phyloP scores from a whole-genome alignment of 176 grass and related monocot species.

The Aegilops tauschii region DNA sequence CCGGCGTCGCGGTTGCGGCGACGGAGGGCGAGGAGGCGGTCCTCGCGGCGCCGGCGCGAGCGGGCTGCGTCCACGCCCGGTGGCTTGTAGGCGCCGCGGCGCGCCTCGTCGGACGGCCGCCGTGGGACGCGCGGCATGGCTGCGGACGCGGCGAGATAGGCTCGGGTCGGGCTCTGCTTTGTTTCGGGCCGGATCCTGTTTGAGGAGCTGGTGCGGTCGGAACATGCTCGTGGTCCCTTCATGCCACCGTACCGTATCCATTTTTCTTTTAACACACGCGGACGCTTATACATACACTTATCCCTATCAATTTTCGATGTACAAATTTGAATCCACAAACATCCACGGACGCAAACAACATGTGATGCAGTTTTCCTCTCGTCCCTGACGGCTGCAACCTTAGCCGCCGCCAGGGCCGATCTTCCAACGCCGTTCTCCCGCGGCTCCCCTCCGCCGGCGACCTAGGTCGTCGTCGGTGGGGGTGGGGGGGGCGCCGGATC shows the following conservation, averaged over 20 bases:
- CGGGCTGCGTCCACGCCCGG: constrained; percentile 38
- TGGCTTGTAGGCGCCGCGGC: constrained; percentile 67
- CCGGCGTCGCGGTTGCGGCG: constrained; percentile 55
- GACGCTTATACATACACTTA: no score
- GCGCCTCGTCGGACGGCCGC: constrained; percentile 33
- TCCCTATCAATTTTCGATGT: no score
- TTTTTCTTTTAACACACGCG: no score
- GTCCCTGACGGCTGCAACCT: no score
- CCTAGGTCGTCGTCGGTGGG: no score
- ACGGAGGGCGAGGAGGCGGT: constrained; percentile 56
- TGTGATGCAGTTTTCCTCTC: no score
- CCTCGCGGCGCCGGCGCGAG: constrained; percentile 63
- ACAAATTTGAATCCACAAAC: no score
- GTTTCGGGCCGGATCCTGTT: not conserved
- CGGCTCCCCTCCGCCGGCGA: no score
- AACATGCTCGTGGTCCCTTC: not conserved
- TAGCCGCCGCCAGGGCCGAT: no score
- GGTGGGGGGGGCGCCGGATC: no score
- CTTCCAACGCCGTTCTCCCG: no score
- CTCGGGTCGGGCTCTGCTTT: not conserved
- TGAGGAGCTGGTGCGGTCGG: not conserved
- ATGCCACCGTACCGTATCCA: not conserved
- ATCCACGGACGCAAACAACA: no score
- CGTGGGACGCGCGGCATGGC: constrained; percentile 31
- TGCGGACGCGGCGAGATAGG: not conserved